These are phyloP conservation scores for Trichoderma cornu-damae DNA, from an alignment of 2,329 filamentous ascomycete species.

Conservation along the genomic window DNA sequence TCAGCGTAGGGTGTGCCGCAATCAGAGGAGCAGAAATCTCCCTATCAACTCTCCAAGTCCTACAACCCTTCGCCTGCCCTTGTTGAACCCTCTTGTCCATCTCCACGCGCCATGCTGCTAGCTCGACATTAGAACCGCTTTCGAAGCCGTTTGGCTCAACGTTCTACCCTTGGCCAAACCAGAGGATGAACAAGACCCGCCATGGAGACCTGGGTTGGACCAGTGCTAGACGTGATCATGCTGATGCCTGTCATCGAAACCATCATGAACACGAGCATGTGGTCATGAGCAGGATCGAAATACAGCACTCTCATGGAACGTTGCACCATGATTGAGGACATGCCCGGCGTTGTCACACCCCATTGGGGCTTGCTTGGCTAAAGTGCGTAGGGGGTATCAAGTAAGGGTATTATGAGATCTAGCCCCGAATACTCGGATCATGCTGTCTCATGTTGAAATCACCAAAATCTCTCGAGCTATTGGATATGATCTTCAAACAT, in stretches of 20 bases:
- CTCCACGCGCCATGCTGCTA: conserved; percentile 8
- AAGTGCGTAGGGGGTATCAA: not conserved
- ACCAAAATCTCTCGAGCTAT: not conserved
- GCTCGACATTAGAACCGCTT: conserved; percentile 2
- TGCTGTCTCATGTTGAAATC: conserved; percentile 1
- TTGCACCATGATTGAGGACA: not conserved
- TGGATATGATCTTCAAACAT: conserved; percentile 13
- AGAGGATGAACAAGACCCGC: conserved; percentile 7
- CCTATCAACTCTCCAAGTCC: not conserved
- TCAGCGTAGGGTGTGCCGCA: too few species aligned
- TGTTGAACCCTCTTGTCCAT: not conserved
- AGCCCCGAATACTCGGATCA: conserved; percentile 2
- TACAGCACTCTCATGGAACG: not conserved
- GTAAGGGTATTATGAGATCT: not conserved
- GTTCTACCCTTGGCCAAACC: conserved; percentile 8
- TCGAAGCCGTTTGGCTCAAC: conserved; percentile 3
- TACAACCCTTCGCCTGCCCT: not conserved
- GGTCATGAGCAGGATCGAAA: not conserved
- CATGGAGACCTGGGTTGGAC: not conserved
- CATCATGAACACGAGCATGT: not conserved
- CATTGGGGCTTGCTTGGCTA: conserved; percentile 1
- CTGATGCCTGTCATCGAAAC: conserved; percentile 11
- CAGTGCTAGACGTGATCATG: conserved; percentile 15
- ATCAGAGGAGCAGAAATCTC: too few species aligned
- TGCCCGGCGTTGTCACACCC: not conserved